A percentile compares a stretch with the other conserved stretches of the same genome.
These are phyloP conservation scores for Boletus reticulatus DNA, from an alignment of 768 basidiomycete species.

Conservation along the genomic window DNA sequence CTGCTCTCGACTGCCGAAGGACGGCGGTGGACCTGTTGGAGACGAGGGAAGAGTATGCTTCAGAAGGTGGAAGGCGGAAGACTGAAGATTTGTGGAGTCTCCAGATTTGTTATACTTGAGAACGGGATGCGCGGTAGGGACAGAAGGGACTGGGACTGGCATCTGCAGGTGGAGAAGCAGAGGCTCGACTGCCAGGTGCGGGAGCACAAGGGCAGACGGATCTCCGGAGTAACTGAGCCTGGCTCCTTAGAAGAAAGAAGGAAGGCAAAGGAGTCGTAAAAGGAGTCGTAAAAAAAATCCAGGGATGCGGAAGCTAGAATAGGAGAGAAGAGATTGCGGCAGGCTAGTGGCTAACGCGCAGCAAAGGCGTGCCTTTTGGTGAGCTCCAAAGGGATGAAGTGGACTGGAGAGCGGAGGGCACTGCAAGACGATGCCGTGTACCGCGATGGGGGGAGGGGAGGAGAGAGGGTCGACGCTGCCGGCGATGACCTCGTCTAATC, in stretches of 20 bases:
- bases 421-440: constrained; percentile 19
- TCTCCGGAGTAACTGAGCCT: constrained; percentile 40
- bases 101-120: constrained; percentile 55
- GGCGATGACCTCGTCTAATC: constrained; percentile 30
- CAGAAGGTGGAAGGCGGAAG: constrained; percentile 51
- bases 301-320: constrained; percentile 25
- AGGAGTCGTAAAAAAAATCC: constrained; percentile 57
- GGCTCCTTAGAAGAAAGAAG: constrained; percentile 40
- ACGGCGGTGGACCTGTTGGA: constrained; percentile 60
- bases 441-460: constrained; percentile 5
- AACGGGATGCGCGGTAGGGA: constrained; percentile 60
- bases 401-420: constrained; percentile 20
- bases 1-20: constrained; percentile 66
- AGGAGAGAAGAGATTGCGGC: constrained; percentile 32
- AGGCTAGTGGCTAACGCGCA: constrained; percentile 74
- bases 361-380: constrained; percentile 90
- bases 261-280: constrained; percentile 56
- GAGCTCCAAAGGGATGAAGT: constrained; percentile 31
- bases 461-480: constrained; percentile 16
- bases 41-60: constrained; percentile 59
- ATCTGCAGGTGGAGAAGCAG: constrained; percentile 56
- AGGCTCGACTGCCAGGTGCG: constrained; percentile 44
- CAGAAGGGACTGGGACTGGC: constrained; percentile 81
- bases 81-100: constrained; percentile 34
- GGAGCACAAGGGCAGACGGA: constrained; percentile 40